Base-by-base conservation (phyloP, 2,329 filamentous ascomycete species). In the Nemania abortiva region DNA sequence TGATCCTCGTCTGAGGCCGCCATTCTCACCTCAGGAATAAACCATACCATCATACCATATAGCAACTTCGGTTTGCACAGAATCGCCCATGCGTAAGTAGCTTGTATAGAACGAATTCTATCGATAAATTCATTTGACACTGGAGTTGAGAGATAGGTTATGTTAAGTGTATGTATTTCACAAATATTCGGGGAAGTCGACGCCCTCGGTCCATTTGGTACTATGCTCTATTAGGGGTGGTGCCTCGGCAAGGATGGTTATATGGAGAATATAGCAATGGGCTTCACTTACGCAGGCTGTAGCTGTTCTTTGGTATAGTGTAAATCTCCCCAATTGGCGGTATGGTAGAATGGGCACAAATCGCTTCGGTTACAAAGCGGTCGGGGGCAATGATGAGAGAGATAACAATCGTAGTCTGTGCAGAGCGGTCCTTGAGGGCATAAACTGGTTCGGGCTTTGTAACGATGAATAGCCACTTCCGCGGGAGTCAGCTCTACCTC, bases 171-270 rank as follows among this genome's bases (percentile, higher is more conserved):
- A 13, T 53, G 7, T 39, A 13, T 39, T 34, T 69, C 24, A 66
- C 42, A 73, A 88, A 89, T 91, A 89, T 85, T 88, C 91, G 34
- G 89, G 89, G 20, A 77, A 73, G 27, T 75, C 72, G 20, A 42
- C 63, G 29, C 75, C 76, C 63, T 78, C 75, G 2, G 72, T 74
- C 77, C 77, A 79, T 69, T 71, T 75, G 29, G 72, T 76, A 31
- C 77, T 78, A 10, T 55, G 31, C 45, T 29, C 62, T 56, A 62
- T 75, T 54, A 75, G 70, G 7, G 31, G 56, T 39, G 27, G 9
- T 63, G 18, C n/a, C 29, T 13, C 34, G 7, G 5, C 10, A 34
- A n/a, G 63, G 47, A 18, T 24, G n/a, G 52, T 20, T 27, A 47
- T 9, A 58, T 20, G 47, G 29, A 22, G 22, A 42, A 34, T 63